phyloP scores from a whole-genome alignment of 768 basidiomycete species.

The Postia placenta region DNA sequence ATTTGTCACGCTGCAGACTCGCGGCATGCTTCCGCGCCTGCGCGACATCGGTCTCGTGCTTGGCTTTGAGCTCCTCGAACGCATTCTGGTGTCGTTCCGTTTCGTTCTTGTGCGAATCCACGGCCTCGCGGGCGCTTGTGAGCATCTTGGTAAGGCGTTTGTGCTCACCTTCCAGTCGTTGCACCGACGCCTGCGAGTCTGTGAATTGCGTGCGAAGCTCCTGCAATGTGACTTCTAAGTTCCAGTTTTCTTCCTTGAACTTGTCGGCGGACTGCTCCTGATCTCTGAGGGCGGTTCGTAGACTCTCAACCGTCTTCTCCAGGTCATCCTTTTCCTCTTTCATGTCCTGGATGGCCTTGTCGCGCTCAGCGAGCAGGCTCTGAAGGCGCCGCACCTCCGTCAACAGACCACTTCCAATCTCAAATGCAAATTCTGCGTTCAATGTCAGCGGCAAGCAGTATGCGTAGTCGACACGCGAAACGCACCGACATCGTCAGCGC shows the following conservation, averaged over 20 bases:
- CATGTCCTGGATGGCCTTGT: slow-evolving; percentile 88
- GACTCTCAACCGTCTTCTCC: slow-evolving; percentile 69
- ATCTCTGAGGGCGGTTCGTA: slow-evolving; percentile 65
- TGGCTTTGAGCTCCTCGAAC: slow-evolving; percentile 72
- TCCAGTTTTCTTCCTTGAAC: slow-evolving; percentile 99
- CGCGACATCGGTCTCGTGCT: slow-evolving; percentile 94
- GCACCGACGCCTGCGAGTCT: slow-evolving; percentile 57
- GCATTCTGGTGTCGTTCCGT: slow-evolving; percentile 58
- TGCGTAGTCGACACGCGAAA: slow-evolving; percentile 11
- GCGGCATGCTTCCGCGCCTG: slow-evolving; percentile 85
- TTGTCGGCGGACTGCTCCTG: slow-evolving; percentile 81
- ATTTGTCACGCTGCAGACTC: slow-evolving; percentile 85
- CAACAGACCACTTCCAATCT: slow-evolving; percentile 89
- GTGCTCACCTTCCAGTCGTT: slow-evolving; percentile 76
- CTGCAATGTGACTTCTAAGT: slow-evolving; percentile 89
- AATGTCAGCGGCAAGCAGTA: neutral
- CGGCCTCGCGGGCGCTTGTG: slow-evolving; percentile 61
- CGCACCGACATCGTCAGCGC: slow-evolving; percentile 85
- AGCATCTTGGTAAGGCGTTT: slow-evolving; percentile 76
- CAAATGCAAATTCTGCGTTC: slow-evolving; percentile 86
- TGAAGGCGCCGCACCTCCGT: slow-evolving; percentile 91
- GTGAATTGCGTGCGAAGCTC: slow-evolving; percentile 70
- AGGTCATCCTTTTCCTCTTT: slow-evolving; percentile 90
- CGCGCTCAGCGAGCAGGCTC: slow-evolving; percentile 83
- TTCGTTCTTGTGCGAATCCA: slow-evolving; percentile 86